Evolutionary conservation across 2,329 filamentous ascomycete species (phyloP), one percentile per base, ranked within the genome.

Genomic region (Lachnellula willkommii): DNA sequence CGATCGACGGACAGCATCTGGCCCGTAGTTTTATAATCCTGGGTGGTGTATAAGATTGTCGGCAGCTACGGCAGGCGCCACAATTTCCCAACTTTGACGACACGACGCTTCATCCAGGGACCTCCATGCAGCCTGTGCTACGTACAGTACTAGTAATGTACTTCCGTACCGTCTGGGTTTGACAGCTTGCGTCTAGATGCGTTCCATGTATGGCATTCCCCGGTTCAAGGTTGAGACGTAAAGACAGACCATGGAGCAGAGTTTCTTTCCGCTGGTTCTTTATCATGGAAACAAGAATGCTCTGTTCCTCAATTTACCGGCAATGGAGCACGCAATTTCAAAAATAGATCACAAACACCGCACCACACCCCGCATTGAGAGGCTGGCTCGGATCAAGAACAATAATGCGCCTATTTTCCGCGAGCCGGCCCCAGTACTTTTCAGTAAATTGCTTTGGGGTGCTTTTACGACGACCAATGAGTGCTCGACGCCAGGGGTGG

Each of bases 351-450:
- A 17, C 39, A 20, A 42, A 42, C 15, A 17, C 15, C 17, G 15
- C 45, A 39, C 54, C 15, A 15, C 17, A 32, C 28, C 39, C 39
- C 39, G 39, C 39, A 42, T 42, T 15, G 17, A 42, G 6, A 20
- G 15, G 39, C 39, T 42, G 39, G 15, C 39, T 42, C 46, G 36
- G 56, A 48, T 46, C 15, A 50, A 36, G 28, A 43, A 53, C 45
- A 53, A 60, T 36, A 58, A 60, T 59, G 57, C 55, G 59, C 57
- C 50, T 62, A 59, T 61, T 58, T 47, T 58, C 60, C 60, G 58
- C 56, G 37, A 40, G 37, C 37, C 14, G 14, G 36, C 47, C 22
- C 5, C 36, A 12, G 50, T 55, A 52, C 40, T 47, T 58, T 53
- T 45, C 37, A 48, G 32, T 17, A 26, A 47, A 20, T 42, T 15